Evolutionary conservation across 2,329 filamentous ascomycete genomes (phyloP).

Genomic region (Ascochyta fabae): DNA sequence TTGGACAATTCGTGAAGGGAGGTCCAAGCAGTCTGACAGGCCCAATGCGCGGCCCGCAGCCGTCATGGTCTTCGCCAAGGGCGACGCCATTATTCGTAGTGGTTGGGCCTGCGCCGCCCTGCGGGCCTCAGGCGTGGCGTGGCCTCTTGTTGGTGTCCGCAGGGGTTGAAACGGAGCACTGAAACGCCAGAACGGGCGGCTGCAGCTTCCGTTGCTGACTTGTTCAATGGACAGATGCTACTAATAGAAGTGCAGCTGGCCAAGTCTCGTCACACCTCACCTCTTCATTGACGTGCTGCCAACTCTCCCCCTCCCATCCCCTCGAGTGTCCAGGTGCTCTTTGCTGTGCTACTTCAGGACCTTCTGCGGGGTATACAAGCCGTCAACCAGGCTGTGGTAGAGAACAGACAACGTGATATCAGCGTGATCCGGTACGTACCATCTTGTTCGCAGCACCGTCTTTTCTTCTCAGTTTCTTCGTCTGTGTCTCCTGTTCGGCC

Average conservation of each 20-base stretch:
- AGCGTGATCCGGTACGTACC: slow-evolving; percentile 3
- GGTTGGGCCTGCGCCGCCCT: slow-evolving; percentile 11
- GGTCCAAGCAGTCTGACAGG: slow-evolving; percentile 4
- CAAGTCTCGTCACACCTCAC: slow-evolving; percentile 27
- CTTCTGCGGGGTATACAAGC: slow-evolving; percentile 11
- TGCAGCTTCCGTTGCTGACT: slow-evolving; percentile 38
- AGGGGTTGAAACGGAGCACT: slow-evolving; percentile 47
- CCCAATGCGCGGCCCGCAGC: slow-evolving; percentile 20
- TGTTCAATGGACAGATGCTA: slow-evolving; percentile 22
- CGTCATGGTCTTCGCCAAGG: slow-evolving; percentile 23
- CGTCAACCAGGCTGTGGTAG: background rate
- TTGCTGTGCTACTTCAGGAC: slow-evolving; percentile 15
- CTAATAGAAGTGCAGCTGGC: slow-evolving; percentile 32
- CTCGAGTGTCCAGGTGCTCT: slow-evolving; percentile 14
- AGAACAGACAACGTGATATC: background rate
- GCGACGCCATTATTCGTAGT: slow-evolving; percentile 12
- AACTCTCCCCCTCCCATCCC: slow-evolving; percentile 9
- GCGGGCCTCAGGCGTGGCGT: slow-evolving; percentile 30
- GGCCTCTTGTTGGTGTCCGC: slow-evolving; percentile 38
- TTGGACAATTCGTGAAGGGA: background rate
- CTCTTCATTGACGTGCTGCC: slow-evolving; percentile 26
- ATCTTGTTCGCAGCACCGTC: background rate
- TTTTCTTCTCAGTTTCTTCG: background rate
- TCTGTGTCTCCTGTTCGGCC: background rate
- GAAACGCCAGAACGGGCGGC: slow-evolving; percentile 46